phyloP scores from a whole-genome alignment of 192 early-diverging fungal genomes.

The Phlyctochytrium arcticum region DNA sequence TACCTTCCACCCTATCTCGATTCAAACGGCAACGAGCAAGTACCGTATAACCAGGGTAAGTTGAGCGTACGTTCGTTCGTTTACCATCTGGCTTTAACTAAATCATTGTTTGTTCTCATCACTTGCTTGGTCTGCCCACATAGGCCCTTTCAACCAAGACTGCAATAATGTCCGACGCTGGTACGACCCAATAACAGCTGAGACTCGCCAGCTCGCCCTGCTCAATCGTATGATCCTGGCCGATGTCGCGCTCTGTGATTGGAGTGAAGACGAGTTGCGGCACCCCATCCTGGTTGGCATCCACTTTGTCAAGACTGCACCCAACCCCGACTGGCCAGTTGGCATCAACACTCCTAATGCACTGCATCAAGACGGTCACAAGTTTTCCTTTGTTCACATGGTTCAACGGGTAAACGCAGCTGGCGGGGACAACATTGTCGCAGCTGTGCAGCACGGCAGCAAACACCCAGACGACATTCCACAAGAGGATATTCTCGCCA shows the following conservation, averaged over 20 bases:
- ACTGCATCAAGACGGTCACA: slow-evolving; percentile 13
- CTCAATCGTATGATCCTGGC: slow-evolving; percentile 8
- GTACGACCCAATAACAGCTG: not conserved
- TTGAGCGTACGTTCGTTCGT: not conserved
- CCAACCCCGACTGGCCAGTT: not conserved
- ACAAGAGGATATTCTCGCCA: not conserved
- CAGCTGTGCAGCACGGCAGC: not conserved
- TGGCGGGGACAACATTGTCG: slow-evolving; percentile 5
- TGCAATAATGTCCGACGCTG: slow-evolving; percentile 10
- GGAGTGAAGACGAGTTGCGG: slow-evolving; percentile 4
- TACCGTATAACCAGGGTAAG: slow-evolving; percentile 5
- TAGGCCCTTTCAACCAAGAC: slow-evolving; percentile 2
- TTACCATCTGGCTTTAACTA: not conserved
- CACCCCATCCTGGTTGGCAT: slow-evolving; percentile 11
- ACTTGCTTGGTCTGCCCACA: no score
- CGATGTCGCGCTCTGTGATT: slow-evolving; percentile 4
- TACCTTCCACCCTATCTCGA: slow-evolving; percentile 6
- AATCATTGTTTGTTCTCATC: not conserved
- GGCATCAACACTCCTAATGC: slow-evolving; percentile 13
- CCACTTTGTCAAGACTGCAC: slow-evolving; percentile 16
- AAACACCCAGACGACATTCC: not conserved
- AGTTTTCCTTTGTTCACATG: slow-evolving; percentile 12
- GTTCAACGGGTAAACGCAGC: not conserved
- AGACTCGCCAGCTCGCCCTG: not conserved
- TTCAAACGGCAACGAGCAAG: not conserved